Conservation (phyloP, 1,284 basidiomycete species). For the Boletus semigastroideus region DNA sequence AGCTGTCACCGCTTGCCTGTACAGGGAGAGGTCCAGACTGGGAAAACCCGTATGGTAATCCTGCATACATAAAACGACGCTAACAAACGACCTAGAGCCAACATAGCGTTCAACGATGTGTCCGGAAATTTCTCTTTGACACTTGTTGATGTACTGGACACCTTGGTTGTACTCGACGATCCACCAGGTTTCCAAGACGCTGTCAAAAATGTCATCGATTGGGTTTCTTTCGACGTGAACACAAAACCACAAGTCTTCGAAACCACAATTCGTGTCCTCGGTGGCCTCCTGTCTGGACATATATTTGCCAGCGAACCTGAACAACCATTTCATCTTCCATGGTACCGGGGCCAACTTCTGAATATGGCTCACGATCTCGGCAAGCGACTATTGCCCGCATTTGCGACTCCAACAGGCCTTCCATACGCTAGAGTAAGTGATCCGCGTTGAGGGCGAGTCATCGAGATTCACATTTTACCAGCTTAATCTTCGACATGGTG, state of each 20-base stretch:
- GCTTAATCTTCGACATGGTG: slow-evolving; percentile 76
- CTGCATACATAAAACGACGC: slow-evolving; percentile 1
- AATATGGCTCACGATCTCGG: slow-evolving; percentile 84
- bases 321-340: slow-evolving; percentile 70
- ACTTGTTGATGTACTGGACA: slow-evolving; percentile 80
- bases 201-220: slow-evolving; percentile 70
- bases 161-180: slow-evolving; percentile 77
- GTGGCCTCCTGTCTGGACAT: slow-evolving; percentile 86
- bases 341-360: slow-evolving; percentile 76
- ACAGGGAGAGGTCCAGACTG: slow-evolving; percentile 79
- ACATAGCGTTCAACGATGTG: slow-evolving; percentile 79
- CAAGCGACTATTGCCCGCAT: slow-evolving; percentile 81
- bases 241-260: slow-evolving; percentile 92
- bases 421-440: slow-evolving; percentile 78
- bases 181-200: slow-evolving; percentile 71
- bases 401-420: slow-evolving; percentile 83
- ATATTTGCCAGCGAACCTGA: slow-evolving; percentile 68
- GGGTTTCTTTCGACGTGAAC: slow-evolving; percentile 85
- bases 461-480: slow-evolving; percentile 28
- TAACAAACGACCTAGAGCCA: slow-evolving; percentile 45
- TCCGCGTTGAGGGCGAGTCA: slow-evolving; percentile 3
- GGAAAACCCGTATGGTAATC: slow-evolving; percentile 63
- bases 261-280: slow-evolving; percentile 86
- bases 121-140: slow-evolving; percentile 85
- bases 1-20: slow-evolving; percentile 89